Evolutionary conservation across 169 alveolate genomes (phyloP).

Genomic region (Cryptosporidium tyzzeri): DNA sequence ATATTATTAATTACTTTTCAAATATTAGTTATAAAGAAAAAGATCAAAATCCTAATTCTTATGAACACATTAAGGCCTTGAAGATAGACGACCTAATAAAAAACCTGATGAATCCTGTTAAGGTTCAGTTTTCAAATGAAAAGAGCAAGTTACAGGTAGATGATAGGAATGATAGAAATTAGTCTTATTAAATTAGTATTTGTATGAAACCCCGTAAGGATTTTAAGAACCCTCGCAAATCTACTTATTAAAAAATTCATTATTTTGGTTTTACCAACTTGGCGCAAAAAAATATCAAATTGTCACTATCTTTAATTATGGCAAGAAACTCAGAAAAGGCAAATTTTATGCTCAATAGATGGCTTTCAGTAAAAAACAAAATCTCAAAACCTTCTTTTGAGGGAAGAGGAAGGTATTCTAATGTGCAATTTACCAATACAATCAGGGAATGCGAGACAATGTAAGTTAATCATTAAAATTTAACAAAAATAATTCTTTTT

Average conservation of each 20-base stretch:
- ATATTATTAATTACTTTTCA: constrained; percentile 43
- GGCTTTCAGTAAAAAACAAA: constrained; percentile 79
- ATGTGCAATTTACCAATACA: constrained; percentile 67
- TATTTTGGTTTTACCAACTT: neutral
- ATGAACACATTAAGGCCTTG: constrained; percentile 29
- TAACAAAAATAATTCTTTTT: neutral
- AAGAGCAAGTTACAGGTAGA: constrained; percentile 27
- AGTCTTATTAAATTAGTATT: constrained; percentile 30
- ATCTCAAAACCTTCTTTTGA: constrained; percentile 75
- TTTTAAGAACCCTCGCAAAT: neutral
- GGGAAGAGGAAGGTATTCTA: constrained; percentile 77
- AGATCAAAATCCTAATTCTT: constrained; percentile 49
- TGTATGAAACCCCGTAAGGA: neutral
- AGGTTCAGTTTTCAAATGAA: constrained; percentile 34
- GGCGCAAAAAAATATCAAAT: neutral
- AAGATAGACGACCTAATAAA: constrained; percentile 51
- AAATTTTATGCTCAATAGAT: constrained; percentile 81
- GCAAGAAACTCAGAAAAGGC: constrained; percentile 84
- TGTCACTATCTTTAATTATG: constrained; percentile 49
- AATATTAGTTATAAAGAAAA: constrained; percentile 45
- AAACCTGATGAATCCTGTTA: constrained; percentile 64
- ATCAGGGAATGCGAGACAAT: constrained; percentile 77
- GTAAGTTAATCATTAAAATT: constrained; percentile 58
- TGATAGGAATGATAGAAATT: constrained; percentile 14
- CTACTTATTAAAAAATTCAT: too few species aligned